Evolutionary conservation across 164 flowering plant genomes (phyloP).

Genomic region (Hamamelis virginiana): DNA sequence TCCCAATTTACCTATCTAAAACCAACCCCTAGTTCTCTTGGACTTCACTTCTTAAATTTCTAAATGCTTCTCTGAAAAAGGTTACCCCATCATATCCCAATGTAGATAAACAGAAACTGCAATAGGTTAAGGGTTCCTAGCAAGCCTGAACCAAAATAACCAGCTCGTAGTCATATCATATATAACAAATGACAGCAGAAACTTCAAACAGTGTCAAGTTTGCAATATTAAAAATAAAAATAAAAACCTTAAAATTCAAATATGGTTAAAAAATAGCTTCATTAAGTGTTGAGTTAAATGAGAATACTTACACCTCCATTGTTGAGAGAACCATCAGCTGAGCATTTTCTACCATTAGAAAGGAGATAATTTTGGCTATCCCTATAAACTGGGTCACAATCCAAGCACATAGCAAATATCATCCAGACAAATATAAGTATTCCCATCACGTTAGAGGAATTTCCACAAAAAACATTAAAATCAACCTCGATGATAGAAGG

Average conservation of each 20-base stretch:
- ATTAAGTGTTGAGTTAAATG: background rate
- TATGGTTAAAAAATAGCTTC: background rate
- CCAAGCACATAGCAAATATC: conserved; percentile 4
- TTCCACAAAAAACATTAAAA: background rate
- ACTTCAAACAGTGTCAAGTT: background rate
- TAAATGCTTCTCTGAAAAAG: too few species aligned
- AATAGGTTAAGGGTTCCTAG: background rate
- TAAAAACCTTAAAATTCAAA: background rate
- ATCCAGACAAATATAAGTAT: background rate
- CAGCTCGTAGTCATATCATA: background rate
- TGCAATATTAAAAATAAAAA: background rate
- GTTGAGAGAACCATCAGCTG: conserved; percentile 20
- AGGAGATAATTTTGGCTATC: conserved; percentile 18
- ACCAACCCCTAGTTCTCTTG: too few species aligned
- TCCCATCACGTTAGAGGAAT: background rate
- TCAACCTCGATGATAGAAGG: background rate
- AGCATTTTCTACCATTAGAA: conserved; percentile 14
- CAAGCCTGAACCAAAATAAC: background rate
- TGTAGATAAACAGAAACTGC: background rate
- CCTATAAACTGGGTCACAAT: conserved; percentile 26
- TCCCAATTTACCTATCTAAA: too few species aligned
- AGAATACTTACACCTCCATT: conserved; percentile 38
- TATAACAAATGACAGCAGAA: background rate
- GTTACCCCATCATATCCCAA: too few species aligned
- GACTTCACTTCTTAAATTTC: too few species aligned